A percentile compares a stretch with the other conserved stretches of the same genome.
phyloP scores from a whole-genome alignment of 2,329 filamentous ascomycete genomes.

The Claviceps monticola region DNA sequence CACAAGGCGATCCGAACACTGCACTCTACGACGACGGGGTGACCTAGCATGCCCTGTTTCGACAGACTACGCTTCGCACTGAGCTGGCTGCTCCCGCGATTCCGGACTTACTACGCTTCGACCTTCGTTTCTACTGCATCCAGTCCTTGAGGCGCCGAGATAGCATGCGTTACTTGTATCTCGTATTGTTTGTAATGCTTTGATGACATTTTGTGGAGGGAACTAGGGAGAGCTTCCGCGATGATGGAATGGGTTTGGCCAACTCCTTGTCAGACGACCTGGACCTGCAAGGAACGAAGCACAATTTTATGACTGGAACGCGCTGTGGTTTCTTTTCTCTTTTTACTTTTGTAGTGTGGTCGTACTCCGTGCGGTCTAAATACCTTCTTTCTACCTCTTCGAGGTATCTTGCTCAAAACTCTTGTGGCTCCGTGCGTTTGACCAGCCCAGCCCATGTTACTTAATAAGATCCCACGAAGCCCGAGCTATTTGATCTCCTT shows the following conservation, averaged over 20 bases:
- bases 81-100: background rate
- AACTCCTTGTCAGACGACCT: background rate
- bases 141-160: background rate
- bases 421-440: background rate
- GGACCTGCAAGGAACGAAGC: slow-evolving; percentile 1
- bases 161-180: background rate
- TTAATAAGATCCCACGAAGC: no score
- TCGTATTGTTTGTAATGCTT: background rate
- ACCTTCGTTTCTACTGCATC: background rate
- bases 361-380: no score
- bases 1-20: no score
- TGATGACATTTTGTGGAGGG: no score
- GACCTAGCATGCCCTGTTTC: no score
- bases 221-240: background rate
- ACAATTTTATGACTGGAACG: slow-evolving; percentile 4
- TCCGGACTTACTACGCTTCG: no score
- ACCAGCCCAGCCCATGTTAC: background rate
- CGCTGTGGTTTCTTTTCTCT: background rate
- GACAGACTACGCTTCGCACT: background rate
- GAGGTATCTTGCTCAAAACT: slow-evolving; percentile 1
- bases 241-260: background rate
- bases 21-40: no score
- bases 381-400: background rate
- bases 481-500: no score
- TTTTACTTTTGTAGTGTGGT: background rate